Base-by-base conservation (phyloP, 257 asterid genomes). In the Leonotis leonurus region DNA sequence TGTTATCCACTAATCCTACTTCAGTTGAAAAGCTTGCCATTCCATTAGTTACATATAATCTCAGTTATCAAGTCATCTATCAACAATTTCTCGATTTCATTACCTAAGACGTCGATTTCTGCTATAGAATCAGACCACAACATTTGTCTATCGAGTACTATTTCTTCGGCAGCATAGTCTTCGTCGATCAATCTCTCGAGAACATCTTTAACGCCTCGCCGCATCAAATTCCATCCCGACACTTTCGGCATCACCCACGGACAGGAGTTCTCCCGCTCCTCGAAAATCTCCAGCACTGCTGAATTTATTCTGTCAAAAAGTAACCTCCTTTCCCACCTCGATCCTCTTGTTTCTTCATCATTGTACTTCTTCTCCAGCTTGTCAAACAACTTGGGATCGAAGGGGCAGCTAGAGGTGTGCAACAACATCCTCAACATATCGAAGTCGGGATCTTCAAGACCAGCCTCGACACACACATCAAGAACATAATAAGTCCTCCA, bases 231-330 rank as follows among this genome's bases (percentile, higher is more conserved):
- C 69, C 26, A 41, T 7, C 73, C 74, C 16, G 52, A 37, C 21
- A 37, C 4, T 53, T 64, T 69, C 2, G 86, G 90, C 78, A 48
- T 67, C 73, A 86, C 82, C 90, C 87, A 81, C 8, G 85, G 90
- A 70, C 69, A 79, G 9, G 45, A 37, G 45, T 87, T 83, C 0
- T 67, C 56, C 2, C 67, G 70, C 78, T 75, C 65, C 68, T 66
- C 54, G 56, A 81, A 70, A 41, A 77, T 69, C 69, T 81, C 92
- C 67, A 72, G 16, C 3, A 93, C 59, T 7, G 81, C 75, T 1
- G 73, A 65, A 45, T 89, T 93, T 58, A 89, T 65, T 50, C 72
- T 57, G 71, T 87, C 96, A 14, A 89, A 89, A 46, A 89, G 78
- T 13, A 87, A 54, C 78, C 67, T 82, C 78, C 99, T 79, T 46